phyloP scores from a whole-genome alignment of 495 filamentous ascomycete species.

The Astrothelium macrocarpum region DNA sequence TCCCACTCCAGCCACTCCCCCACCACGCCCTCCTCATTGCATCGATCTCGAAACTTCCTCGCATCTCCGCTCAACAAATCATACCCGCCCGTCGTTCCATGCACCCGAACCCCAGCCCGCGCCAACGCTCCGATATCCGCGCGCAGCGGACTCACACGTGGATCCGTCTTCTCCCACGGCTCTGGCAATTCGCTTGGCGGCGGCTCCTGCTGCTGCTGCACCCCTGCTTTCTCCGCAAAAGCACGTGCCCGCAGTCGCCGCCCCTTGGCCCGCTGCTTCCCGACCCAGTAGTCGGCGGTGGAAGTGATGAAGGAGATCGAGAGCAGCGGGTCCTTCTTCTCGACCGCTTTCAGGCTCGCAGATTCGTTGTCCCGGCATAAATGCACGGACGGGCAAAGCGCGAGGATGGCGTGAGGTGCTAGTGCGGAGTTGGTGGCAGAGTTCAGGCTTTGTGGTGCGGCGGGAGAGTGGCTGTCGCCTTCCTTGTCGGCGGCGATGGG shows the following conservation, averaged over 20 bases:
- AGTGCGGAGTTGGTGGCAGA: neutral
- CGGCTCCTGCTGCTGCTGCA: too few relatives aligned
- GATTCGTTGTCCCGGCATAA: constrained; percentile 27
- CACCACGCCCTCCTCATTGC: constrained; percentile 23
- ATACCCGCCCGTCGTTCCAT: constrained; percentile 31
- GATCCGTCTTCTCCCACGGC: constrained; percentile 23
- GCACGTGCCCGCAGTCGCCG: neutral
- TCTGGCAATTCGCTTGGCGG: constrained; percentile 5
- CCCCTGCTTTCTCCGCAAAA: neutral
- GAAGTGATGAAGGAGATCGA: constrained; percentile 23
- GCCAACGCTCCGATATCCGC: constrained; percentile 26
- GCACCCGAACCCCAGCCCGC: constrained; percentile 24
- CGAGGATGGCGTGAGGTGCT: constrained; percentile 24
- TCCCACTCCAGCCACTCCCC: constrained; percentile 39
- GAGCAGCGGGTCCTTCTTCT: constrained; percentile 33
- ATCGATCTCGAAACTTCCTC: constrained; percentile 29
- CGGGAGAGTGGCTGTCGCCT: neutral
- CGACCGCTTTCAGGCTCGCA: constrained; percentile 25
- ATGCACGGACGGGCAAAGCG: constrained; percentile 34
- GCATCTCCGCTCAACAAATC: constrained; percentile 36
- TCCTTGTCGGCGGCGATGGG: constrained; percentile 3
- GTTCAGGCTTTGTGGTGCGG: too few relatives aligned
- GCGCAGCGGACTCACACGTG: constrained; percentile 27
- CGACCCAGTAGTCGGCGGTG: constrained; percentile 30
- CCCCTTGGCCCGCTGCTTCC: neutral